Evolutionary conservation across 2,329 filamentous ascomycete genomes (phyloP), one percentile per base, ranked within the genome.

Genomic region (Penicillium sp.): DNA sequence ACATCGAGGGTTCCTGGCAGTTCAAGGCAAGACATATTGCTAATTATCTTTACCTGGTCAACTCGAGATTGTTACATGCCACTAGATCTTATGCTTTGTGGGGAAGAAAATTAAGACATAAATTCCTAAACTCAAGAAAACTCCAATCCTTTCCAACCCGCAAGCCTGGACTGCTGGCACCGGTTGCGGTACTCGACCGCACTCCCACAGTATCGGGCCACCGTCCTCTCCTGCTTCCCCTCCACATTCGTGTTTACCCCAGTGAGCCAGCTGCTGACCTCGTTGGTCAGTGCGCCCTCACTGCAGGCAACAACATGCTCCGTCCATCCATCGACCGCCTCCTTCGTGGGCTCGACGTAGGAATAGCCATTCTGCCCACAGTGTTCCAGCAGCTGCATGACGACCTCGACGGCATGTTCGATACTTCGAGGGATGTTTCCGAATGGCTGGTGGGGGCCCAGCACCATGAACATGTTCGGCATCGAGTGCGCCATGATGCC

Each of bases 261-360:
- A 1, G 83, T 85, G 82, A 85, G 84, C 84, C 83, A 86, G 1
- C 77, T 80, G 63, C 85, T 83, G 0, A 84, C 80, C 63, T 84
- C 78, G 61, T 81, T 82, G 0, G 76, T 74, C 31, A 85, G 65
- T 8, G 81, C 61, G 0, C 83, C 83, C 41, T 79, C 70, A 0
- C 78, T 77, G 56, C 80, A 82, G 3, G 81, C 74, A 29, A 78
- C 70, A 2, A 85, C 83, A 73, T 85, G 83, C 45, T 81, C 70
- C 0, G 80, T 82, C 82, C 83, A 84, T 8, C 66, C 63, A 3
- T 75, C 67, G 56, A 79, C 73, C 0, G 71, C 78, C 44, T 80
- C 73, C 6, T 75, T 66, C 0, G 77, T 82, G 2, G 81, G 73
- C 66, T 82, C 80, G 3, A 76, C 72, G 31, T 71, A 78, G 0